phyloP scores from a whole-genome alignment of 2,329 filamentous ascomycete genomes.

The Gremmenia infestans region DNA sequence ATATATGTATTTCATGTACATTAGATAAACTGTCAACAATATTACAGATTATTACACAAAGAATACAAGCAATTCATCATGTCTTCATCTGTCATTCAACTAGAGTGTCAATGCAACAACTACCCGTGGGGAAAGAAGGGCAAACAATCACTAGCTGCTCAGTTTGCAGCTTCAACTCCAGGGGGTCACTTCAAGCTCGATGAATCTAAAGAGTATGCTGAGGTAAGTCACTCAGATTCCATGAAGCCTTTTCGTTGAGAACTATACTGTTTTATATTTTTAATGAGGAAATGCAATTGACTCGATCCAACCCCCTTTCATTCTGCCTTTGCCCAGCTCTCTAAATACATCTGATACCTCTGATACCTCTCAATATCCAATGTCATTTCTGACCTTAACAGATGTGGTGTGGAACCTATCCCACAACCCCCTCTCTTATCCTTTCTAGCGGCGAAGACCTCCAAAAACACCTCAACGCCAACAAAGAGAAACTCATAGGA shows the following conservation, averaged over 20 bases:
- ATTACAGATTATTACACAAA: neutral
- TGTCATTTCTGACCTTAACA: slow-evolving; percentile 14
- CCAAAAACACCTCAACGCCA: slow-evolving; percentile 55
- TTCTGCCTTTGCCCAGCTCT: too few relatives aligned
- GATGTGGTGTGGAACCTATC: slow-evolving; percentile 77
- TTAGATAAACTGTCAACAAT: neutral
- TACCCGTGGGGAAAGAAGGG: slow-evolving; percentile 63
- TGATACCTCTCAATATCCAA: slow-evolving; percentile 29
- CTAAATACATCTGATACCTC: too few relatives aligned
- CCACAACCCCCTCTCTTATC: slow-evolving; percentile 61
- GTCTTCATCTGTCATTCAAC: slow-evolving; percentile 42
- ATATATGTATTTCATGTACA: neutral
- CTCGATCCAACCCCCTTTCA: neutral
- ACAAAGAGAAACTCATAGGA: slow-evolving; percentile 60
- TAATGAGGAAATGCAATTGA: too few relatives aligned
- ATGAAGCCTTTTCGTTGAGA: too few relatives aligned
- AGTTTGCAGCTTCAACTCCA: slow-evolving; percentile 59
- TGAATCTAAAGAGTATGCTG: slow-evolving; percentile 57
- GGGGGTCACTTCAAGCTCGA: slow-evolving; percentile 59
- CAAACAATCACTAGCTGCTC: slow-evolving; percentile 58
- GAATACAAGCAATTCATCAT: neutral
- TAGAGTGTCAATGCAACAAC: slow-evolving; percentile 49
- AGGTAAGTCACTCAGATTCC: slow-evolving; percentile 27
- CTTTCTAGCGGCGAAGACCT: slow-evolving; percentile 59
- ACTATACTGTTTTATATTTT: too few relatives aligned